These are phyloP conservation scores for Euphorbia schlechtendalii DNA, from an alignment of 441 rosid species.

Conservation along the genomic window DNA sequence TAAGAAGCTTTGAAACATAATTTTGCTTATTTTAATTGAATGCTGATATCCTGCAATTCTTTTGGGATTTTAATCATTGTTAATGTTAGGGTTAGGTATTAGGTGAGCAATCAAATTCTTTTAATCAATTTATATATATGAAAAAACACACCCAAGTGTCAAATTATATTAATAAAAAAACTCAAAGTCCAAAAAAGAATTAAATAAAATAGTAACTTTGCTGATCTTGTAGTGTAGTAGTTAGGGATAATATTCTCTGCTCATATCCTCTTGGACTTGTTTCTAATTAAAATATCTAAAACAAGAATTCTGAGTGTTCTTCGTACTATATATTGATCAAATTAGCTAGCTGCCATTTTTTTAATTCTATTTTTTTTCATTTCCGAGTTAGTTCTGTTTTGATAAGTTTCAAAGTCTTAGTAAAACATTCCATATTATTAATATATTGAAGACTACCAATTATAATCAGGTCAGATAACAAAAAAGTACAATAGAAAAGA, in stretches of 20 bases:
- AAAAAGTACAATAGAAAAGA: background rate
- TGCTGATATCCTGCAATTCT: slow-evolving; percentile 21
- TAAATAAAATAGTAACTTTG: slow-evolving; percentile 18
- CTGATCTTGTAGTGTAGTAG: slow-evolving; percentile 30
- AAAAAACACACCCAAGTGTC: background rate
- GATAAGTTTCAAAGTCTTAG: background rate
- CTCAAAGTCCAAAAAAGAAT: slow-evolving; percentile 12
- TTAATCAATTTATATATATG: background rate
- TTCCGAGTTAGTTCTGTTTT: background rate
- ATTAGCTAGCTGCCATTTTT: background rate
- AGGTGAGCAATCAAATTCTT: slow-evolving; percentile 30
- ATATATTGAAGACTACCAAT: background rate
- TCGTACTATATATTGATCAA: background rate
- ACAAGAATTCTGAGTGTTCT: background rate
- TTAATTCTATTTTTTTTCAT: background rate
- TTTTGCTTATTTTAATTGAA: slow-evolving; percentile 10
- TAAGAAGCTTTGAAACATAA: background rate
- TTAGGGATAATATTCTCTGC: slow-evolving; percentile 27
- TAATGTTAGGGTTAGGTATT: slow-evolving; percentile 33
- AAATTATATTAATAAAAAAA: slow-evolving; percentile 9
- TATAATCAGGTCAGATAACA: background rate
- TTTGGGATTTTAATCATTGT: slow-evolving; percentile 6
- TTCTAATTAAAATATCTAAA: background rate
- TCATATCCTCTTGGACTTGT: slow-evolving; percentile 8
- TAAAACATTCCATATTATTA: background rate